Conservation (phyloP, 1,284 basidiomycete genomes). For the Ceratobasidium sp. region DNA sequence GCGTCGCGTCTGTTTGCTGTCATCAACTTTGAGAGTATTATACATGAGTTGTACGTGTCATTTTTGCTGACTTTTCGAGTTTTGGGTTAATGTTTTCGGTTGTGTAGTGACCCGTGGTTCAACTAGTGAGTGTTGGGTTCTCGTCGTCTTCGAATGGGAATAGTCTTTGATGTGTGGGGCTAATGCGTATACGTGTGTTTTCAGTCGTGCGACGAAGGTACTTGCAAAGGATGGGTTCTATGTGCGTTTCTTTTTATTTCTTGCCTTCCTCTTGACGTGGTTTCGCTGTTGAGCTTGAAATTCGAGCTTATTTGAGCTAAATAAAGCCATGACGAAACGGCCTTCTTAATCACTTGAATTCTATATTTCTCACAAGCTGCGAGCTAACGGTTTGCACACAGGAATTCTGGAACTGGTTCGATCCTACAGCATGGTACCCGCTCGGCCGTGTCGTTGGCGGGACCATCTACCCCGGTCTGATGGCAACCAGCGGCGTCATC, state of each 20-base stretch:
- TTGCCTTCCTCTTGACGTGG: neutral
- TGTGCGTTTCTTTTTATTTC: conserved; percentile 65
- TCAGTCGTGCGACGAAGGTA: conserved; percentile 89
- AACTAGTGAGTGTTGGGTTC: conserved; percentile 79
- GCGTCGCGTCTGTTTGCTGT: conserved; percentile 97
- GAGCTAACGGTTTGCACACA: conserved; percentile 55
- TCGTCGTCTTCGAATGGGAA: neutral
- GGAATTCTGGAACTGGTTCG: conserved; percentile 99
- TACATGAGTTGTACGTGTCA: conserved; percentile 93
- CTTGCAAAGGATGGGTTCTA: conserved; percentile 95
- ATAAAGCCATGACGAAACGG: neutral
- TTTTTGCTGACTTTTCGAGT: conserved; percentile 42
- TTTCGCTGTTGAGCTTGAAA: neutral
- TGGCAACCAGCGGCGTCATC: conserved; percentile 98
- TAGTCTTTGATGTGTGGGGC: conserved; percentile 27
- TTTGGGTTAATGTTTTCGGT: conserved; percentile 44
- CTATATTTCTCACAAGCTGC: conserved; percentile 14
- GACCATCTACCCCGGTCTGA: conserved; percentile 97
- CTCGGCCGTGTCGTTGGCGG: conserved; percentile 98
- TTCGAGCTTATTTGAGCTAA: conserved; percentile 8
- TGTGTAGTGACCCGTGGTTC: conserved; percentile 93
- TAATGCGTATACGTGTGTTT: conserved; percentile 48
- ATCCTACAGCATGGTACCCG: conserved; percentile 99
- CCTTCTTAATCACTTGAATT: conserved; percentile 17
- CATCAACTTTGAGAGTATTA: conserved; percentile 98